These are phyloP conservation scores for Dimargaris cristalligena DNA, from an alignment of 192 early-diverging fungal genomes.

Conservation along the genomic window DNA sequence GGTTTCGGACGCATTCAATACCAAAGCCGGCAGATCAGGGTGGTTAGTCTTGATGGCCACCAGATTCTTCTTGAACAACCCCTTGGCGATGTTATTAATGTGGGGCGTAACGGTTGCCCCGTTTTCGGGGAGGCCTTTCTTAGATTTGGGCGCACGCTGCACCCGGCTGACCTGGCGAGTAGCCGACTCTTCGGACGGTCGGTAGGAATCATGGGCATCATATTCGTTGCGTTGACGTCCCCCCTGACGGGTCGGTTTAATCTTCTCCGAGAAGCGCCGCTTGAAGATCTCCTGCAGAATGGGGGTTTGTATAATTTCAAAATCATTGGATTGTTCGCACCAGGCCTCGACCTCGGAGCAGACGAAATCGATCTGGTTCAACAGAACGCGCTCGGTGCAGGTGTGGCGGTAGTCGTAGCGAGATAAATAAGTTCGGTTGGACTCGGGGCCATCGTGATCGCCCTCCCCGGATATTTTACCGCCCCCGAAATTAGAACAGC, in stretches of 20 bases:
- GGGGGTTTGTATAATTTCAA: conserved; percentile 16
- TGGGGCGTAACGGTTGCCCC: conserved; percentile 25
- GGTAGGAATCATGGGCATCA: neutral
- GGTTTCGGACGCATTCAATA: neutral
- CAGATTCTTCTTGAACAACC: conserved; percentile 24
- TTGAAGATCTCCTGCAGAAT: conserved; percentile 18
- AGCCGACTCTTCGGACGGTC: neutral
- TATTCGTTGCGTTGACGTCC: too few relatives aligned
- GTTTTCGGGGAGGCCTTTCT: conserved; percentile 17
- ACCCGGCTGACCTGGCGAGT: too few relatives aligned
- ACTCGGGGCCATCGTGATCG: neutral
- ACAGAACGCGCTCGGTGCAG: neutral
- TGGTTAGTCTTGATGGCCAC: conserved; percentile 15
- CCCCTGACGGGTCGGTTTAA: too few relatives aligned
- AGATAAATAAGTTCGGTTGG: neutral
- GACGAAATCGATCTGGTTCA: conserved; percentile 16
- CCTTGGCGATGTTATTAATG: conserved; percentile 24
- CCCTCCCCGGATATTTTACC: neutral
- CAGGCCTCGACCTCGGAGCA: conserved; percentile 23
- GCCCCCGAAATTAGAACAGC: conserved; percentile 12
- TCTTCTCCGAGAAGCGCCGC: too few relatives aligned
- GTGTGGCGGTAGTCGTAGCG: neutral
- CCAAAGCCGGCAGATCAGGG: neutral
- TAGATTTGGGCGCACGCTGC: conserved; percentile 13
- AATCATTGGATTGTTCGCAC: conserved; percentile 13